Evolutionary conservation across 176 grass and related monocot genomes (phyloP).

Genomic region (Elymus sibiricus): DNA sequence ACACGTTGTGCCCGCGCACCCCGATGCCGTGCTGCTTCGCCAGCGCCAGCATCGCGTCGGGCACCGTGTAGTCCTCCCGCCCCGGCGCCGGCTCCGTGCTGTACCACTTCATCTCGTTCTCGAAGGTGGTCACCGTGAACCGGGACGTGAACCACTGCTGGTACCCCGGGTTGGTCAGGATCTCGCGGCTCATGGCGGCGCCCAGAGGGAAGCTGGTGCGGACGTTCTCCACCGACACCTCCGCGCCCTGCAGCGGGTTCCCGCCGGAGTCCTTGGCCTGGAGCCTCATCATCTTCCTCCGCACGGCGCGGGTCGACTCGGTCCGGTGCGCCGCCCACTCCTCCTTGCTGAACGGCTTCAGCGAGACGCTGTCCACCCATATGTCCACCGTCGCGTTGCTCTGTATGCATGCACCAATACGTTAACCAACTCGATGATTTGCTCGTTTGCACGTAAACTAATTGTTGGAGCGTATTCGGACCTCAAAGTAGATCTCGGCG

Average conservation of each 20-base stretch:
- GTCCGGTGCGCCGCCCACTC: conserved; percentile 73
- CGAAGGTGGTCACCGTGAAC: conserved; percentile 67
- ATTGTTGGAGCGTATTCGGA: not conserved
- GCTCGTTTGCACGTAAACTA: not conserved
- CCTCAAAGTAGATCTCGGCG: conserved; percentile 82
- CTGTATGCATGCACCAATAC: conserved; percentile 25
- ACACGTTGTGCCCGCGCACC: conserved; percentile 64
- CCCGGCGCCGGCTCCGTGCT: conserved; percentile 37
- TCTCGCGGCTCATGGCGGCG: conserved; percentile 46
- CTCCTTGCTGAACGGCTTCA: conserved; percentile 64
- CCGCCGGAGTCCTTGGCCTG: conserved; percentile 50
- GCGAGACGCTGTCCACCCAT: conserved; percentile 74
- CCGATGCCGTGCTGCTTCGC: conserved; percentile 14
- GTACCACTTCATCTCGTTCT: conserved; percentile 94
- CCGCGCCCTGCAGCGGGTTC: conserved; percentile 37
- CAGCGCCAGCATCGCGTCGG: conserved; percentile 60
- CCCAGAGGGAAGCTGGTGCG: conserved; percentile 53
- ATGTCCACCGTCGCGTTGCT: conserved; percentile 60
- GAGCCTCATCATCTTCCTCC: conserved; percentile 41
- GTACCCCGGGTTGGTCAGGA: conserved; percentile 50
- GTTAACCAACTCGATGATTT: no score
- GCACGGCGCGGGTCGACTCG: conserved; percentile 2
- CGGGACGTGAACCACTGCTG: conserved; percentile 59
- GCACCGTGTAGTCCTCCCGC: conserved; percentile 42
- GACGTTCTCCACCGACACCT: conserved; percentile 38